Base-by-base conservation (phyloP, 2,329 filamentous ascomycete genomes). In the Claviceps sp. region DNA sequence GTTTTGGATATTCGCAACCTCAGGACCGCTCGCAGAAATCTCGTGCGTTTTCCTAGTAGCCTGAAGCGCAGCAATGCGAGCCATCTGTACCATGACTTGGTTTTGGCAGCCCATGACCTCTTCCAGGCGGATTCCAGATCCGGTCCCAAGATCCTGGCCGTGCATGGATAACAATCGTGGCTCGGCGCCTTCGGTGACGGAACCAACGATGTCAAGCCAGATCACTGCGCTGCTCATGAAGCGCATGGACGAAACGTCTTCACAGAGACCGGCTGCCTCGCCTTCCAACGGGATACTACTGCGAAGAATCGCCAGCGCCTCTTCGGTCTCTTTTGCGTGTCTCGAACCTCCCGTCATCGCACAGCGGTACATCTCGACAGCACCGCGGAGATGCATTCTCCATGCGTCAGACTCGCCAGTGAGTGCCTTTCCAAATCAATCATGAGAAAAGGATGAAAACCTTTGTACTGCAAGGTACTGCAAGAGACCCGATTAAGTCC, bases 41-140 rank as follows among this genome's bases (percentile, higher is more conserved):
- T 34, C 22, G 22, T 29, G 2, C 26, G 44, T 6, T 17, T 26
- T 29, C 3, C 11, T 4, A 7, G 26, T 29, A 17, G 44, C 44
- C 5, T 26, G 44, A 8, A 45, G 44, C 26, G 44, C 26, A 36
- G 52, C 43, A 6, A 55, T 37, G 17, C 61, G 59, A 1, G 56
- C 59, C 2, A 61, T 57, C 1, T 50, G 50, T 1, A 50, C 36
- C 54, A 61, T 58, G 14, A 54, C 55, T 3, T 48, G 55, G 6
- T 55, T 61, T 3, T 54, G 46, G 13, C 58, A 61, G 0, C 59
- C 59, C 56, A 61, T 61, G 0, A 61, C 49, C 0, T 53, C 40
- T 1, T 52, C 51, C 50, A 61, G 56, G 3, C 59, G 54, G 6
- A 61, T 55, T 17, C 44, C 44, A n/a, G 44, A 45, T 17, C n/a